These are phyloP conservation scores for Acanthamoeba castellanii DNA, from an alignment of 208 protist genomes.

Conservation along the genomic window DNA sequence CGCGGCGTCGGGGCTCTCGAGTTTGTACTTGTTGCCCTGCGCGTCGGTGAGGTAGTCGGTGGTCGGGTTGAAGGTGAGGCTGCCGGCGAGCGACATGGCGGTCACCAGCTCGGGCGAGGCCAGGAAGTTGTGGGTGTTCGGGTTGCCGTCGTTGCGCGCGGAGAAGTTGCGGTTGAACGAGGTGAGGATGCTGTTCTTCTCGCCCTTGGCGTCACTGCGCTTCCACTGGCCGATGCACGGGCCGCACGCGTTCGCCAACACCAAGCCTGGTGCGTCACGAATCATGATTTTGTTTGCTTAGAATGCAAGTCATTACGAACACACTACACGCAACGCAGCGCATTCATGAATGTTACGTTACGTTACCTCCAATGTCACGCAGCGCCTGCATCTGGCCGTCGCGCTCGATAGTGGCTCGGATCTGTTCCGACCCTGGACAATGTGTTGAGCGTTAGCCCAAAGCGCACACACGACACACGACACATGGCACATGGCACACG, in stretches of 20 bases:
- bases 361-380: slow-evolving; percentile 88
- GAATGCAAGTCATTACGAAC: neutral
- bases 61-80: slow-evolving; percentile 90
- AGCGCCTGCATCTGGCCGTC: slow-evolving; percentile 87
- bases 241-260: slow-evolving; percentile 93
- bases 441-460: too few species aligned
- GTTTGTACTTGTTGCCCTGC: slow-evolving; percentile 86
- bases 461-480: too few species aligned
- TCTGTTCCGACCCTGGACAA: slow-evolving; percentile 88
- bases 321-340: neutral
- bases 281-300: neutral
- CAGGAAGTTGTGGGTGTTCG: slow-evolving; percentile 92
- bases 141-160: slow-evolving; percentile 91
- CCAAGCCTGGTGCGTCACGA: slow-evolving; percentile 28
- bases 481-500: too few species aligned
- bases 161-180: slow-evolving; percentile 95
- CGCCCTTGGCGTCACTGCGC: slow-evolving; percentile 87
- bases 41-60: slow-evolving; percentile 86
- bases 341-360: too few species aligned
- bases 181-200: slow-evolving; percentile 92
- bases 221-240: slow-evolving; percentile 94
- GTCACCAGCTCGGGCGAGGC: slow-evolving; percentile 92
- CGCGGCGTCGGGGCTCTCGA: slow-evolving; percentile 84
- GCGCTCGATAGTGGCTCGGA: slow-evolving; percentile 91
- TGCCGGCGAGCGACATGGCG: slow-evolving; percentile 90